A percentile compares a stretch with the other conserved stretches of the same genome.
These are phyloP conservation scores for Macaranga tanarius DNA, from an alignment of 441 rosid species.

Conservation along the genomic window DNA sequence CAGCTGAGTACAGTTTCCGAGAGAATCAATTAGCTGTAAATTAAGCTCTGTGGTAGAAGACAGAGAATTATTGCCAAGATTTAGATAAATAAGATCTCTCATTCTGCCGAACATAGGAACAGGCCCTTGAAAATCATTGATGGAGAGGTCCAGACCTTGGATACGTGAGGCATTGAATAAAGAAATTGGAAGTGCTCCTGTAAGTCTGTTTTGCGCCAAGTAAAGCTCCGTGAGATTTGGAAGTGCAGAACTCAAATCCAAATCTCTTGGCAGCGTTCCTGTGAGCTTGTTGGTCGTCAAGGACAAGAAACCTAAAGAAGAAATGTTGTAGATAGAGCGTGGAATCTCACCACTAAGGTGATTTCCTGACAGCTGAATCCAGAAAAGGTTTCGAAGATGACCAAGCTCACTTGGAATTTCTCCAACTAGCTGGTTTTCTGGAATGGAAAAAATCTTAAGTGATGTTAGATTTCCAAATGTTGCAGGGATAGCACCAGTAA, in stretches of 20 bases:
- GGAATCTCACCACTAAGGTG: constrained; percentile 4
- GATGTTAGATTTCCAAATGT: constrained; percentile 3
- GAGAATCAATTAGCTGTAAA: neutral
- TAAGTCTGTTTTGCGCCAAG: neutral
- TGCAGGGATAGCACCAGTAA: neutral
- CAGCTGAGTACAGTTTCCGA: neutral
- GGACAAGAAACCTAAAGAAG: neutral
- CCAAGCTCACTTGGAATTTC: constrained; percentile 7
- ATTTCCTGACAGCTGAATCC: neutral
- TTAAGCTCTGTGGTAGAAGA: neutral
- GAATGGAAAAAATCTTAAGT: neutral
- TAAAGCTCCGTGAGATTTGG: neutral
- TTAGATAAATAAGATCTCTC: neutral
- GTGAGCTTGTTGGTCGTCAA: neutral
- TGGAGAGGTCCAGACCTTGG: neutral
- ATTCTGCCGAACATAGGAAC: neutral
- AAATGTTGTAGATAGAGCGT: neutral
- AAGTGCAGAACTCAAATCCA: neutral
- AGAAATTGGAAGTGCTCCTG: neutral
- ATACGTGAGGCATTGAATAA: neutral
- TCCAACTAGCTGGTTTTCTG: neutral
- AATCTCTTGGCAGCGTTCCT: neutral
- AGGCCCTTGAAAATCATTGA: neutral
- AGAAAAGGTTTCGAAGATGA: neutral
- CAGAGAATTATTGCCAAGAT: neutral